Evolutionary conservation across 129 eudicot genomes (phyloP).

Genomic region (sunflower (Helianthus annuus)): HanXRQr2.0-SUNRISE NC_035449.2:990757-991256

Average conservation of each 20-base stretch:
- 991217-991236: not conserved
- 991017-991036: not conserved
- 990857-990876: constrained; percentile 96
- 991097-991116: not conserved
- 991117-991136: not conserved
- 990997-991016: not conserved
- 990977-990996: not conserved
- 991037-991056: not conserved
- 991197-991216: not conserved
- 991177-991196: not conserved
- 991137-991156: not conserved
- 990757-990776: constrained; percentile 77
- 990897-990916: constrained; percentile 63
- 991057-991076: not conserved
- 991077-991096: not conserved
- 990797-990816: constrained; percentile 40
- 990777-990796: constrained; percentile 84
- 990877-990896: constrained; percentile 88
- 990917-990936: not conserved
- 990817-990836: constrained; percentile 88
- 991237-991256: not conserved
- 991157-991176: not conserved
- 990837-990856: constrained; percentile 97
- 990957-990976: not conserved
- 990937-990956: not conserved